A percentile compares a stretch with the other conserved stretches of the same genome.
Conservation (phyloP, 148 eudicot genomes). For the Rhododendron henanense region DNA sequence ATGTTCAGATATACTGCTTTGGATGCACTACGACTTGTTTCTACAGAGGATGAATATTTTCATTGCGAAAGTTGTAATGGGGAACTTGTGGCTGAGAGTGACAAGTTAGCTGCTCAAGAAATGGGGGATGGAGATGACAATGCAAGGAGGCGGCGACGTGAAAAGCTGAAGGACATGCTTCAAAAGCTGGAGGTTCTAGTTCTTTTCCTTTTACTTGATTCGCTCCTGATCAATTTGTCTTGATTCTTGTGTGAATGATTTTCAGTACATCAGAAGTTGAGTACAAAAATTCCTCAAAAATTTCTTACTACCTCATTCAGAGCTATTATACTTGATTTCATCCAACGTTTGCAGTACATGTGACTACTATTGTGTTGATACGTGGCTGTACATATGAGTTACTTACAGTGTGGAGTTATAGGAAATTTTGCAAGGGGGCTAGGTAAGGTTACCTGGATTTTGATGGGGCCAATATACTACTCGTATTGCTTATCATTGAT, state of each 20-base stretch:
- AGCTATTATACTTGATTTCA: not conserved
- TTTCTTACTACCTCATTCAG: not conserved
- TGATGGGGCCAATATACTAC: not conserved
- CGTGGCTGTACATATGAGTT: not conserved
- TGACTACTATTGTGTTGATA: not conserved
- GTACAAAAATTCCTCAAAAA: not conserved
- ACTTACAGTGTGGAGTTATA: not conserved
- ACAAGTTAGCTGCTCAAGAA: slow-evolving; percentile 86
- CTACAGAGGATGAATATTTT: slow-evolving; percentile 70
- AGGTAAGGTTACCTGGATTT: not conserved
- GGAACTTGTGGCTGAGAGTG: slow-evolving; percentile 91
- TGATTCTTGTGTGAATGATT: not conserved
- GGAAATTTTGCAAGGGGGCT: not conserved
- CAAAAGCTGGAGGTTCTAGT: slow-evolving; percentile 79
- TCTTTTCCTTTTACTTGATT: not conserved
- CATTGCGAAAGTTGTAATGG: slow-evolving; percentile 95
- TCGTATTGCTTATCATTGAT: not conserved
- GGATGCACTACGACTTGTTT: slow-evolving; percentile 91
- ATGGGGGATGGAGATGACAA: slow-evolving; percentile 94
- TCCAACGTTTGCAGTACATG: not conserved
- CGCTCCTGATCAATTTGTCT: not conserved
- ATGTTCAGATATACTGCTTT: slow-evolving; percentile 86
- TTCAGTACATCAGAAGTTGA: not conserved
- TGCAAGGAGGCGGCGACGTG: slow-evolving; percentile 88
- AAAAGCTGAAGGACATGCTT: slow-evolving; percentile 79